Base-by-base conservation (phyloP, 2,329 filamentous ascomycete species). In the Calonectria honghensis region DNA sequence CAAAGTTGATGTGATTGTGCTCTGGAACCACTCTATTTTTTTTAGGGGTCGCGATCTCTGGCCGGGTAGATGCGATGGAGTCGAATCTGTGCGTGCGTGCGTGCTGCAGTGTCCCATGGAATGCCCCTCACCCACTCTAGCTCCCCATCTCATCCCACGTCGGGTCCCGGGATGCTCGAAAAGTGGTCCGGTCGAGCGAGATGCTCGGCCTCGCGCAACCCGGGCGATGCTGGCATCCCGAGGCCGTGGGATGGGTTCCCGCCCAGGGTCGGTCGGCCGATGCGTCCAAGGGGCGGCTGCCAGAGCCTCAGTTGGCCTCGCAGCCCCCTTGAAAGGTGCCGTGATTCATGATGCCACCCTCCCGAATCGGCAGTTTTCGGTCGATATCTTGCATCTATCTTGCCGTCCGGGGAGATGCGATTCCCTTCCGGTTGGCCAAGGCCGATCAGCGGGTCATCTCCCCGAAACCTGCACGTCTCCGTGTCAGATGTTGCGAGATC, bases 281-380 rank as follows among this genome's bases (percentile, higher is more conserved):
- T 54, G 77, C 63, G 39, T 35, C 69, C 59, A 71, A 37, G 48
- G 69, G 29, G 74, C 68, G 48, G 54, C 74, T 54, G 76, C 75
- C 67, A 69, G 75, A 79, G 74, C 70, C 78, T 67, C 76, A 61
- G 37, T 57, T 57, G 27, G 31, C 64, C 27, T 35, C 48, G 35
- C 63, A 41, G 18, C 35, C 51, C 64, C 57, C 57, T 54, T 52
- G 68, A 48, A 45, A 70, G n/a, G 31, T 75, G 51, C 63, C 75
- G 73, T 76, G 75, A 75, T 70, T 20, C 51, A 69, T 80, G 76
- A 73, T 45, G 73, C 74, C 73, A 80, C 54, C 76, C n/a, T 59
- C 11, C 48, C 61, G 27, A 76, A 76, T 78, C 77, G 75, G 70
- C 77, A 71, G 73, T 70, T 78, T 70, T 73, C 51, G 11, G 7